phyloP scores from a whole-genome alignment of 106 monocot species.

The Posidonia australis region DNA sequence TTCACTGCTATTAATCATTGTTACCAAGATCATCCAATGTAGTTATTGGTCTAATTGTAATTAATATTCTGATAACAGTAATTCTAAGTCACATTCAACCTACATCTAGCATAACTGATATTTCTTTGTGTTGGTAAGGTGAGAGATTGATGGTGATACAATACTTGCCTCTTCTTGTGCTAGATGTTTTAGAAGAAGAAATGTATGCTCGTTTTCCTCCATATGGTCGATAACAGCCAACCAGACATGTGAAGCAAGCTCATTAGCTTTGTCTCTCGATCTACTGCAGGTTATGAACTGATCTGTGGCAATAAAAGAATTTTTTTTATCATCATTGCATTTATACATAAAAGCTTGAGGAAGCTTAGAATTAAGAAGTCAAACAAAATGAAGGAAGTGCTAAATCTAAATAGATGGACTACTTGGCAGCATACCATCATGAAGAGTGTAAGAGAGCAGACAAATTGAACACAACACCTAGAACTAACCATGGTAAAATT shows the following conservation, averaged over 20 bases:
- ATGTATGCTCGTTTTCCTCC: constrained; percentile 66
- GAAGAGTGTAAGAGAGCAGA: neutral
- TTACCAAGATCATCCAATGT: too few species aligned
- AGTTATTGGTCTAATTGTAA: too few species aligned
- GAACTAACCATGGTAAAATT: neutral
- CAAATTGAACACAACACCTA: neutral
- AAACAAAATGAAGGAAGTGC: neutral
- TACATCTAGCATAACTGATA: neutral
- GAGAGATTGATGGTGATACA: neutral
- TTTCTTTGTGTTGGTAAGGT: neutral
- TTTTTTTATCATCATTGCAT: neutral
- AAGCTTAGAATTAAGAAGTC: neutral
- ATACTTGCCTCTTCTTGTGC: constrained; percentile 68
- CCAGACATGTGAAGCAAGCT: constrained; percentile 77
- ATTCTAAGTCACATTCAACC: too few species aligned
- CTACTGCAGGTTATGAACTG: constrained; percentile 74
- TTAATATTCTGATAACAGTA: too few species aligned
- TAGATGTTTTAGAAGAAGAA: constrained; percentile 53
- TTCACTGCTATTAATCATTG: too few species aligned
- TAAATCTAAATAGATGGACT: neutral
- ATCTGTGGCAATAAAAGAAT: constrained; percentile 30
- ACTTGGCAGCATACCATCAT: neutral
- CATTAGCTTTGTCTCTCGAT: constrained; percentile 63
- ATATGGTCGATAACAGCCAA: constrained; percentile 67
- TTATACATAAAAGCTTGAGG: neutral